Conservation (phyloP, 2,329 filamentous ascomycete genomes). For the Diaporthe citrichinensis region DNA sequence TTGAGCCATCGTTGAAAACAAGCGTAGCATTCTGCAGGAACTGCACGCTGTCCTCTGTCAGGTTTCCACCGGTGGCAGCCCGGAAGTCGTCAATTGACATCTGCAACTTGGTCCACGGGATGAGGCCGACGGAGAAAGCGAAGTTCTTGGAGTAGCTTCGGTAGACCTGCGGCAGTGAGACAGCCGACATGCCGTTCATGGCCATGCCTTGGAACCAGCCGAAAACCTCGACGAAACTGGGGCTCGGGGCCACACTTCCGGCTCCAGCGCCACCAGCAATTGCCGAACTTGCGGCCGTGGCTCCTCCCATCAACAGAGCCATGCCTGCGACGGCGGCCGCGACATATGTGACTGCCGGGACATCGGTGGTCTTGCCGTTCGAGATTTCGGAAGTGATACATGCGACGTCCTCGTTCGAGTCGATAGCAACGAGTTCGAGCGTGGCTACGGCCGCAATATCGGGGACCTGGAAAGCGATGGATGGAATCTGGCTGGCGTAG, state of each 20-base stretch:
- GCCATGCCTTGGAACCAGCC: constrained; percentile 95
- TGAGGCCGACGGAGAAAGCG: constrained; percentile 87
- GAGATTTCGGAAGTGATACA: constrained; percentile 86
- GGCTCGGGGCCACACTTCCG: constrained; percentile 76
- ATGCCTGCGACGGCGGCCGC: constrained; percentile 89
- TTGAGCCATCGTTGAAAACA: constrained; percentile 74
- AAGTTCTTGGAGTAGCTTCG: constrained; percentile 94
- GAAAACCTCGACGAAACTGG: constrained; percentile 87
- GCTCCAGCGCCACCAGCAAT: constrained; percentile 68
- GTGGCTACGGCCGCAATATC: constrained; percentile 91
- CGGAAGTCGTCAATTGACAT: constrained; percentile 88
- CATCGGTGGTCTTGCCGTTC: constrained; percentile 87
- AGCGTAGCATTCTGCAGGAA: constrained; percentile 83
- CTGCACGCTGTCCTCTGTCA: constrained; percentile 83
- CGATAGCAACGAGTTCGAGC: constrained; percentile 77
- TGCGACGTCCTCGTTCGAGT: constrained; percentile 73
- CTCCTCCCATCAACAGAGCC: constrained; percentile 80
- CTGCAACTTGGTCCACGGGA: constrained; percentile 88
- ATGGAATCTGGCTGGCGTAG: constrained; percentile 82
- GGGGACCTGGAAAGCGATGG: constrained; percentile 90
- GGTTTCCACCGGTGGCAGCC: constrained; percentile 84
- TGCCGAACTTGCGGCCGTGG: constrained; percentile 76
- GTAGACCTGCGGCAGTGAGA: constrained; percentile 89
- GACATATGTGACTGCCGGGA: constrained; percentile 84
- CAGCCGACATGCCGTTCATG: constrained; percentile 96